Evolutionary conservation across 73 alveolate genomes (phyloP).

Genomic region (Stentor coeruleus): DNA sequence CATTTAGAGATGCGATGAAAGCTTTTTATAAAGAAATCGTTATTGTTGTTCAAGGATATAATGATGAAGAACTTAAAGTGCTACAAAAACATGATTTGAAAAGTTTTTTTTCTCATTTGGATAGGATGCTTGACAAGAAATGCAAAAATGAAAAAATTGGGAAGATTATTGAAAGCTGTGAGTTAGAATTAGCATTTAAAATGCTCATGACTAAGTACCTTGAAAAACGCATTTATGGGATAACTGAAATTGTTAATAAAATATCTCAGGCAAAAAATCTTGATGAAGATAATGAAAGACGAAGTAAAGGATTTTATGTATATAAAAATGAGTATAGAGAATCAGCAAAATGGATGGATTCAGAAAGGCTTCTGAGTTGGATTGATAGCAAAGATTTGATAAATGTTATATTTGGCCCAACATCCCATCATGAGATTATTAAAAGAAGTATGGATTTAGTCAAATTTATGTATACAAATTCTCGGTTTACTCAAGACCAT

Average conservation of each 20-base stretch:
- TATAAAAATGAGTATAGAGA: background rate
- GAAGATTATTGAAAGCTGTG: slow-evolving; percentile 12
- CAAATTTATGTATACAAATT: background rate
- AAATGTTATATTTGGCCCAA: background rate
- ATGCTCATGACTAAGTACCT: background rate
- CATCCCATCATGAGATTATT: slow-evolving; percentile 15
- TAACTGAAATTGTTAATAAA: slow-evolving; percentile 20
- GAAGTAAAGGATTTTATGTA: background rate
- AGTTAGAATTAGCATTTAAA: slow-evolving; percentile 7
- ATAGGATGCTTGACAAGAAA: background rate
- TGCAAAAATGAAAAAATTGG: background rate
- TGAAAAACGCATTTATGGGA: slow-evolving; percentile 27
- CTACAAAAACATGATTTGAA: background rate
- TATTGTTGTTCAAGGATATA: background rate
- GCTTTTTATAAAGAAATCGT: background rate
- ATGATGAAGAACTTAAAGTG: background rate
- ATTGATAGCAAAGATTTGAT: background rate
- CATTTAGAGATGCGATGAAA: background rate
- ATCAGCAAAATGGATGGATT: background rate
- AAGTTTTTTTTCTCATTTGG: background rate
- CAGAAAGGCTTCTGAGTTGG: slow-evolving; percentile 7
- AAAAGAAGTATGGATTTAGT: slow-evolving; percentile 19
- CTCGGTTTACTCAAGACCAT: background rate
- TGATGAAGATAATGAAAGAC: slow-evolving; percentile 13
- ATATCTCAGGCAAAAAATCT: slow-evolving; percentile 4